Base-by-base conservation (phyloP, 495 filamentous ascomycete species). In the Rhizodiscina lignyota region DNA sequence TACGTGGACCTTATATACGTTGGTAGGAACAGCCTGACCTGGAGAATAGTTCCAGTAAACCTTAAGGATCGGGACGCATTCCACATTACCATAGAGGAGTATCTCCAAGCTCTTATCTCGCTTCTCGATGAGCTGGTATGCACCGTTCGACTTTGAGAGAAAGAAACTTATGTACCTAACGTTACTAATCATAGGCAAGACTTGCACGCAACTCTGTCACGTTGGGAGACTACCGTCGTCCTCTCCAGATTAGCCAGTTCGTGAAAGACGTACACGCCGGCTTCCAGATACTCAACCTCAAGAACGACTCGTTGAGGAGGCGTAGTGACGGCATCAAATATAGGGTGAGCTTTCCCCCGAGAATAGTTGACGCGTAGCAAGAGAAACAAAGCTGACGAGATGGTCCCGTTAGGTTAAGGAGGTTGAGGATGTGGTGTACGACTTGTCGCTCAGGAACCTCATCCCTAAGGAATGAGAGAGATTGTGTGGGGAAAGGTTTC, bases 191-290 rank as follows among this genome's bases (percentile, higher is more conserved):
- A 31, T 33, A 77, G 72, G 68, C 80, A 32, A 80, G 86, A 27
- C 67, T 97, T 22, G 82, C 87, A n/a, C 82, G 87, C 61, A 97
- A 97, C 60, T 79, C 82, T 2, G 89, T 97, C 45, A 97, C 87
- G 0, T 63, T 94, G 26, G 85, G 84, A 31, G 87, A 97, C 59
- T 85, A 79, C 40, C 61, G 69, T 21, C 67, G 86, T 20, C 87
- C 89, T 18, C 61, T 84, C 33, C 69, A 79, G 54, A 92, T 97
- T 54, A 79, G 79, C 48, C 66, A 69, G 39, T 97, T 97, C 53
- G 77, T 94, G 61, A 94, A 94, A 61, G 85, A 96, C 49, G 58
- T 97, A 11, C 85, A 92, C 39, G 80, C 85, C 4, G 87, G 85
- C 4, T 97, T 97, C 59, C 91, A 96, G 66, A 67, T 96, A 29